These are phyloP conservation scores for Heliamphora ciliata DNA, from an alignment of 179 eudicot species.

Conservation along the genomic window DNA sequence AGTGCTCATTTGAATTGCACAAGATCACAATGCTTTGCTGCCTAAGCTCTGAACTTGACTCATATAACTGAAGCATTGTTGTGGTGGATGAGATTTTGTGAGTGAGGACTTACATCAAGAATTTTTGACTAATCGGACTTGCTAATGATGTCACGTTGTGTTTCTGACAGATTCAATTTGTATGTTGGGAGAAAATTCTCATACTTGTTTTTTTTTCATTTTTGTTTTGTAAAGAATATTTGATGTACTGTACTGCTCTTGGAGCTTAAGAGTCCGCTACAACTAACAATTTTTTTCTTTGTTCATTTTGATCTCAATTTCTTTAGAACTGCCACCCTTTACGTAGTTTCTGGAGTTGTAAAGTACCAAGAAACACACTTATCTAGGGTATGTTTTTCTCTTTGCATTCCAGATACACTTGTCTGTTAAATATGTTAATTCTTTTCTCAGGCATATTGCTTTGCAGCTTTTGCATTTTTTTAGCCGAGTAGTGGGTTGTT, in stretches of 20 bases:
- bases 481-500: too few species aligned
- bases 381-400: not conserved
- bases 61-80: not conserved
- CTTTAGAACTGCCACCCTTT: not conserved
- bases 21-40: not conserved
- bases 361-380: not conserved
- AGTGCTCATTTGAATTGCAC: not conserved
- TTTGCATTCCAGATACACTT: too few species aligned
- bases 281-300: not conserved
- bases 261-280: not conserved
- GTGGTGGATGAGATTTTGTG: not conserved
- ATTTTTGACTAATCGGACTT: not conserved
- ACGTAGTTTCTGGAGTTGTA: not conserved
- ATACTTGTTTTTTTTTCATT: too few species aligned
- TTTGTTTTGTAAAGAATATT: not conserved
- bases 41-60: not conserved
- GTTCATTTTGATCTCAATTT: not conserved
- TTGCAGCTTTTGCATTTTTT: not conserved
- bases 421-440: not conserved
- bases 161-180: not conserved
- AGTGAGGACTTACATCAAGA: not conserved
- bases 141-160: not conserved
- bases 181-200: not conserved
- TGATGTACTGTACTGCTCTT: not conserved
- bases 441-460: not conserved